phyloP scores from a whole-genome alignment of 78 protist genomes.

The Guillardia theta region DNA sequence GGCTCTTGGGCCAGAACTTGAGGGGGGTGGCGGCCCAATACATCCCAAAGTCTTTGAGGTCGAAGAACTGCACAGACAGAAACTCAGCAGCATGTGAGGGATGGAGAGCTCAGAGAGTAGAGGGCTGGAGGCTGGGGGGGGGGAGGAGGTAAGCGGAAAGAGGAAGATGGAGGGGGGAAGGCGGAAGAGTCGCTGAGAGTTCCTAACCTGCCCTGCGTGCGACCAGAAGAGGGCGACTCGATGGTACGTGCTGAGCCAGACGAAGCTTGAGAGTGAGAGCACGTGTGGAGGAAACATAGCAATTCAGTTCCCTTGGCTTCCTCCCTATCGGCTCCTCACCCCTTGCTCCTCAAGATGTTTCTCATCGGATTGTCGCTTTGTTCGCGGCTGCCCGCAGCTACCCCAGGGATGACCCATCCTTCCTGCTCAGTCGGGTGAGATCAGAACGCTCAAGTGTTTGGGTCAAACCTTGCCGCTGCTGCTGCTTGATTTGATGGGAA shows the following conservation, averaged over 20 bases:
- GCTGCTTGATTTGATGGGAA: no score
- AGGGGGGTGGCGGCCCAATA: constrained; percentile 24
- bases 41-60: constrained; percentile 2
- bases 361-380: neutral
- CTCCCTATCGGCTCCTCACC: neutral
- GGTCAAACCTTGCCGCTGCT: no score
- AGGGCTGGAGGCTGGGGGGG: neutral
- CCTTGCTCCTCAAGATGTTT: neutral
- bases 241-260: neutral
- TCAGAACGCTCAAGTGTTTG: no score
- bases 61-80: neutral
- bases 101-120: neutral
- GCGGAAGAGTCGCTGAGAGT: no score
- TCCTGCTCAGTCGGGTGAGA: no score
- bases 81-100: neutral
- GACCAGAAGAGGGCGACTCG: neutral
- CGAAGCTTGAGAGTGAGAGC: neutral
- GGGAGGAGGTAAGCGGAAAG: neutral
- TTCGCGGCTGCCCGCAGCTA: neutral
- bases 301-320: neutral
- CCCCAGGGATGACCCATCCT: no score
- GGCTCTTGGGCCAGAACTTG: no score
- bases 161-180: neutral
- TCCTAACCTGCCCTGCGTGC: neutral
- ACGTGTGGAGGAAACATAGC: neutral